Evolutionary conservation across 306 rosid species (phyloP), one percentile per base, ranked within the genome.

Genomic region (Begonia fuchsioides): DNA sequence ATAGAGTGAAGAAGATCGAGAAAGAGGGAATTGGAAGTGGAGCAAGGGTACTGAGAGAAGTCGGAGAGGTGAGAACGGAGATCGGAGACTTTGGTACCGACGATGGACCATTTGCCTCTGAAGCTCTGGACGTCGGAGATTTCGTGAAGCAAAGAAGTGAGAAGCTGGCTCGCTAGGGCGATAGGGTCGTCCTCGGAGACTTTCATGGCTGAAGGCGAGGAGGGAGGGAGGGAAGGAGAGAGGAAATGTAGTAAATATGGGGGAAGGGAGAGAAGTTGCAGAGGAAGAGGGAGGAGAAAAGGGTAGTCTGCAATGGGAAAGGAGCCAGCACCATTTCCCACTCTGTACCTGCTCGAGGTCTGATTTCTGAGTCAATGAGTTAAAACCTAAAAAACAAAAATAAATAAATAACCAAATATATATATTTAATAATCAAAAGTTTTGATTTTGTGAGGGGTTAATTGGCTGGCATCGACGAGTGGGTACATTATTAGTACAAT

Each of bases 41-140:
- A 62, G 63, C 44, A 38, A 1, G 81, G 83, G 17, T 65, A 69
- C 15, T 79, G 84, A 56, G 78, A 12, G 32, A 81, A 71, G 46
- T 81, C 95, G 39, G 69, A 11, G 53, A 90, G 82, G 32, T 84
- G 97, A 13, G 84, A 51, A 17, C 72, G 74, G 56, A 90, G 90
- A 8, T 67, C 62, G 47, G 64, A 62, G 66, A 90, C 85, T 54
- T 85, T 84, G 67, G 69, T 49, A 39, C 63, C 51, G 62, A 69
- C 65, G 9, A 77, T 62, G 38, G 79, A 67, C 97, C 97, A 90
- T 48, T 90, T 90, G 6, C 79, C 82, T 52, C 70, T 83, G 65
- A 90, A 78, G 67, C 53, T 70, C 1, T 56, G 69, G 12, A 79
- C 65, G 43, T 43, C 52, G 0, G 90, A 76, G 68, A 88, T 78